Base-by-base conservation (phyloP, 306 rosid species). In the Dryas octopetala region DNA sequence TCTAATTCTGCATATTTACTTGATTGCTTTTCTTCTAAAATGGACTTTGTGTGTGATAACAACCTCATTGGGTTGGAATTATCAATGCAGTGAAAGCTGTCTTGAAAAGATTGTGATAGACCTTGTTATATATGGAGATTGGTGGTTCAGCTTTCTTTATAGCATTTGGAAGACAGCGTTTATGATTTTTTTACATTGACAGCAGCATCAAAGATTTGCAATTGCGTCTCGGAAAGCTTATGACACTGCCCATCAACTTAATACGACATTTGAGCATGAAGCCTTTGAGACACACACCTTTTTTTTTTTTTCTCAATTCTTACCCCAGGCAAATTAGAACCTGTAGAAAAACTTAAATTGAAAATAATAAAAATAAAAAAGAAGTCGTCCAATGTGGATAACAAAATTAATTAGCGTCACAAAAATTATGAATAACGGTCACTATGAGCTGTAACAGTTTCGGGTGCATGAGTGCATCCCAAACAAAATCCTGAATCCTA, bases 321-420 rank as follows among this genome's bases (percentile, higher is more conserved):
- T 32, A 32, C 38, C 38, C 38, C 38, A 32, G 14, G 38, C 38
- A 19, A 10, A 59, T 59, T 32, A 32, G 38, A 32, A 32, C 38
- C 38, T 32, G 3, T 32, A 2, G 38, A 32, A 1, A 4, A 19
- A 58, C 40, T 58, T 3, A 4, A 51, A 59, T 58, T 4, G 4
- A 57, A 32, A 28, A 28, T 28, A 28, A n/a, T n/a, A n/a, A 32
- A 32, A 32, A 32, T 0, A 32, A 32, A 32, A 32, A 32, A 32
- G 38, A 57, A 23, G 32, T 13, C 13, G 43, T 59, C 65, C 7
- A 17, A 49, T 59, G 58, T 28, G 4, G 74, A 79, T 70, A 66
- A 19, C 50, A 23, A 41, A 80, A 70, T 77, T 58, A 65, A 73
- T 80, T 71, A 66, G 62, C 17, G 48, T 84, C 88, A 82, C 89